Evolutionary conservation across 2,329 filamentous ascomycete genomes (phyloP).

Genomic region (Stromatinia cepivora): DNA sequence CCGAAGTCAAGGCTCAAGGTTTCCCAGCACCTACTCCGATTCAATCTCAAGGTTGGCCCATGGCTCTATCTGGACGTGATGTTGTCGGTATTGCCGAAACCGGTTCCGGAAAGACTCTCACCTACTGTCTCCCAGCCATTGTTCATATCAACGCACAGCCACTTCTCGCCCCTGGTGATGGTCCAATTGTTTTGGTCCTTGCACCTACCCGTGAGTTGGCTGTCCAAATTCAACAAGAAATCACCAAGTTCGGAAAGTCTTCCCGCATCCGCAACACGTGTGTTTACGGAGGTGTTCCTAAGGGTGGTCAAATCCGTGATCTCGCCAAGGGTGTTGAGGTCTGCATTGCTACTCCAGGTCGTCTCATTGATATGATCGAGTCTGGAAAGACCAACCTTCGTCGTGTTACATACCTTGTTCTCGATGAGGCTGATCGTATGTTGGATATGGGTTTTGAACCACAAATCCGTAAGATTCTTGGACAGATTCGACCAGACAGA

Average conservation of each 20-base stretch:
- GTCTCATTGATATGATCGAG: constrained; percentile 98
- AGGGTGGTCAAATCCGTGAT: constrained; percentile 94
- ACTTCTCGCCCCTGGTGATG: constrained; percentile 89
- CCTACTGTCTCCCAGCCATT: constrained; percentile 95
- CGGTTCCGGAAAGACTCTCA: constrained; percentile 97
- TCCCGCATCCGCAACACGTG: constrained; percentile 98
- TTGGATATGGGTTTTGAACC: constrained; percentile 99
- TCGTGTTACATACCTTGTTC: constrained; percentile 95
- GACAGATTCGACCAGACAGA: constrained; percentile 95
- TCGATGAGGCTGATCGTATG: constrained; percentile 99
- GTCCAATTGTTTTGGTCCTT: constrained; percentile 93
- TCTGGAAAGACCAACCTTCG: constrained; percentile 97
- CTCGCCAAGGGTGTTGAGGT: constrained; percentile 95
- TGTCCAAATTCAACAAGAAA: constrained; percentile 97
- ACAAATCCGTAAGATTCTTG: constrained; percentile 97
- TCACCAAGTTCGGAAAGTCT: constrained; percentile 97
- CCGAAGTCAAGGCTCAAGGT: constrained; percentile 96
- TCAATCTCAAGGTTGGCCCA: constrained; percentile 98
- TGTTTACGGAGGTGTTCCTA: constrained; percentile 98
- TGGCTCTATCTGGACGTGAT: constrained; percentile 96
- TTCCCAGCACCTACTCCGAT: constrained; percentile 93
- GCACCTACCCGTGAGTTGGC: constrained; percentile 97
- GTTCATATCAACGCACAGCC: constrained; percentile 99
- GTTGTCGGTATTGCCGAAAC: constrained; percentile 99
- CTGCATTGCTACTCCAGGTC: constrained; percentile 95